A percentile compares a stretch with the other conserved stretches of the same genome.
Evolutionary conservation across 805 yeast genomes (phyloP).

Genomic region (Schwanniomyces vanrijiae): DNA sequence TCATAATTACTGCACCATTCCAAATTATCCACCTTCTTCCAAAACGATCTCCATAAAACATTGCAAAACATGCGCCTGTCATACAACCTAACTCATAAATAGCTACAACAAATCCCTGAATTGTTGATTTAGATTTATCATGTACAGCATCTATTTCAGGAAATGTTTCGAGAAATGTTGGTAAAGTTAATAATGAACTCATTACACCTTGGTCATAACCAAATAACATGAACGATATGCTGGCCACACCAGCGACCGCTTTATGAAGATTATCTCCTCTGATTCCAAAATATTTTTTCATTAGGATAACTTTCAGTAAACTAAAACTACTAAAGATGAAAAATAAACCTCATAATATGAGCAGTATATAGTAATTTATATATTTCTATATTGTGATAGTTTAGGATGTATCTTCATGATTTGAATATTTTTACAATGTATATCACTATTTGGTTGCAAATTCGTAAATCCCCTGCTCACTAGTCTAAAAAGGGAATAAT

Average conservation of each 20-base stretch:
- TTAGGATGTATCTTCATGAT: neutral
- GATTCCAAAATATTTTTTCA: slow-evolving; percentile 47
- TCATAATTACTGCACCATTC: slow-evolving; percentile 56
- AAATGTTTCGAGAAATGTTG: slow-evolving; percentile 41
- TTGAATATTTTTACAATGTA: neutral
- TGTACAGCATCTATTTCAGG: slow-evolving; percentile 23
- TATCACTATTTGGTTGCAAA: too few species aligned
- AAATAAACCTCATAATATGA: too few species aligned
- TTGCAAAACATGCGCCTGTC: slow-evolving; percentile 64
- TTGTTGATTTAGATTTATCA: slow-evolving; percentile 24
- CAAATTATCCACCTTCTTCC: slow-evolving; percentile 69
- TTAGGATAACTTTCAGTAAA: slow-evolving; percentile 32
- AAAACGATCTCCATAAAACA: slow-evolving; percentile 58
- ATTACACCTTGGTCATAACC: slow-evolving; percentile 83
- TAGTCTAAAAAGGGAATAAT: neutral
- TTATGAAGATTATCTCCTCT: slow-evolving; percentile 42
- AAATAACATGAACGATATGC: slow-evolving; percentile 50
- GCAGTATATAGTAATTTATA: neutral
- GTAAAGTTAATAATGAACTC: slow-evolving; percentile 58
- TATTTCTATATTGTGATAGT: too few species aligned
- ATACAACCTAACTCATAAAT: slow-evolving; percentile 75
- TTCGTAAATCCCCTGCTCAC: neutral
- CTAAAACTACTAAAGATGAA: neutral
- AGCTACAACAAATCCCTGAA: slow-evolving; percentile 64
- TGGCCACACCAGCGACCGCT: neutral